A percentile compares a stretch with the other conserved stretches of the same genome.
Evolutionary conservation across 83 land plant genomes (phyloP).

Genomic region (Picea abies): DNA sequence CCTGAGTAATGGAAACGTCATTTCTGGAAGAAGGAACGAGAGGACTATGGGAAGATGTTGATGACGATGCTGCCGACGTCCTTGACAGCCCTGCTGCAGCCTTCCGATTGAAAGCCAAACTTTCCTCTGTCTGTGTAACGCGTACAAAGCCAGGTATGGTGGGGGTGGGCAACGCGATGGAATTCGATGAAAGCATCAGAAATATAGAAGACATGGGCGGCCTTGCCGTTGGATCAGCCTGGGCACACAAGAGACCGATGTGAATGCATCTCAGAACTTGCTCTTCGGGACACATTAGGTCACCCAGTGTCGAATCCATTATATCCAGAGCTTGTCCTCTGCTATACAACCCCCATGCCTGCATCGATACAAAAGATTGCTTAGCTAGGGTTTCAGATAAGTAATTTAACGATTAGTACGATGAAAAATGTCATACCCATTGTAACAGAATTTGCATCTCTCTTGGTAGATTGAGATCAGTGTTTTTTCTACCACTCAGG

Average conservation of each 20-base stretch:
- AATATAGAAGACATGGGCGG: conserved; percentile 41
- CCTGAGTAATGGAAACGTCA: conserved; percentile 5
- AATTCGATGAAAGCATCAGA: conserved; percentile 35
- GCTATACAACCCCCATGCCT: conserved; percentile 9
- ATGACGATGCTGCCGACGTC: background rate
- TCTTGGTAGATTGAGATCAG: background rate
- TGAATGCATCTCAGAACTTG: conserved; percentile 49
- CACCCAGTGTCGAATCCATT: background rate
- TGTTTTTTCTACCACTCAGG: conserved; percentile 13
- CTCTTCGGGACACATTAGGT: too few relatives aligned
- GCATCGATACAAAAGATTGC: background rate
- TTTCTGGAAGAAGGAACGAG: conserved; percentile 12
- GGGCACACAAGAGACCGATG: conserved; percentile 37
- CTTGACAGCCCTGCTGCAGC: background rate
- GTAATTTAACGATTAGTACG: background rate
- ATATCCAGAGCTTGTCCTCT: background rate
- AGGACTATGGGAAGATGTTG: background rate
- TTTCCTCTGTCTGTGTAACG: background rate
- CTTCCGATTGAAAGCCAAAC: background rate
- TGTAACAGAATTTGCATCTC: conserved; percentile 8
- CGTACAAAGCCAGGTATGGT: conserved; percentile 17
- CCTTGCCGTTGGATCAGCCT: conserved; percentile 22
- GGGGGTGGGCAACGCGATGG: conserved; percentile 25
- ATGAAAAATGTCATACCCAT: background rate
- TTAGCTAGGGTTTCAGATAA: too few relatives aligned